These are phyloP conservation scores for Toxicodendron radicans DNA, from an alignment of 345 rosid species.

Conservation along the genomic window DNA sequence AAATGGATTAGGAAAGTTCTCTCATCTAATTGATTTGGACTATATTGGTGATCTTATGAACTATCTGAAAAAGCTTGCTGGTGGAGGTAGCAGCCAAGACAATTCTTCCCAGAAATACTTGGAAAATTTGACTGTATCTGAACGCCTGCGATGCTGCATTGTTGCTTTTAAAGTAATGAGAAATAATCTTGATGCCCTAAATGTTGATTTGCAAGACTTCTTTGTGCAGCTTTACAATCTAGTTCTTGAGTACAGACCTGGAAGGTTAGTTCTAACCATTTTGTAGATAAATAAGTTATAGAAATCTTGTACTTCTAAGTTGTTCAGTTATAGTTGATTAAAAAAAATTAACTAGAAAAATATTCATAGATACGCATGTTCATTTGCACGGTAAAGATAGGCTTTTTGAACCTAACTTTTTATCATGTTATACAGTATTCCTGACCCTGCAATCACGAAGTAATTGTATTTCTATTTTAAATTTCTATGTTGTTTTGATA, in stretches of 20 bases:
- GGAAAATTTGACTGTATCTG: conserved; percentile 55
- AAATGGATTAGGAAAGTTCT: conserved; percentile 82
- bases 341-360: too few relatives aligned
- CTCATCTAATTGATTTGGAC: conserved; percentile 81
- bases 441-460: too few relatives aligned
- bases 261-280: conserved; percentile 60
- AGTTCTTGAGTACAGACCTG: conserved; percentile 86
- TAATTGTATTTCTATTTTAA: too few relatives aligned
- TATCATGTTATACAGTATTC: too few relatives aligned
- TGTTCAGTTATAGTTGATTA: too few relatives aligned
- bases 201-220: conserved; percentile 92
- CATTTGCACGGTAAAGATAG: too few relatives aligned
- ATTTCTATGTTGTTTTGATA: too few relatives aligned
- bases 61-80: conserved; percentile 82
- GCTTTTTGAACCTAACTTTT: too few relatives aligned
- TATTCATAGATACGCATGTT: too few relatives aligned
- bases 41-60: conserved; percentile 89
- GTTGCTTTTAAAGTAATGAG: conserved; percentile 95
- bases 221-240: conserved; percentile 90
- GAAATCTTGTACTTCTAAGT: too few relatives aligned
- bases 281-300: too few relatives aligned
- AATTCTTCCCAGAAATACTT: conserved; percentile 38
- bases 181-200: conserved; percentile 90
- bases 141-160: conserved; percentile 85
- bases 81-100: conserved; percentile 41